These are phyloP conservation scores for Phoenix dactylifera DNA, from an alignment of 176 grass and related monocot species.

Conservation along the genomic window DNA sequence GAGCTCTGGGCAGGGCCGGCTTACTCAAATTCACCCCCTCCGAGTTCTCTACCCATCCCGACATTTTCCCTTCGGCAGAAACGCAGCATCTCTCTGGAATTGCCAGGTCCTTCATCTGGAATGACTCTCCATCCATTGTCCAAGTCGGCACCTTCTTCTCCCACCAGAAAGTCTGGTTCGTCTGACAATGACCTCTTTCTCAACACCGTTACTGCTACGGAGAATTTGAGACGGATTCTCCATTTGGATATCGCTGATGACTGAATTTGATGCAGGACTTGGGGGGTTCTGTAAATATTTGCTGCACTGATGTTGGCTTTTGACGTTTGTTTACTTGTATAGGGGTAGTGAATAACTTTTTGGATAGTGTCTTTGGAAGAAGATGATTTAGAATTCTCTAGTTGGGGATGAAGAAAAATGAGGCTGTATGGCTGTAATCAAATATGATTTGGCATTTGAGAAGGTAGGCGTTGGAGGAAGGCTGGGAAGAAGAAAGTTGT, in stretches of 20 bases:
- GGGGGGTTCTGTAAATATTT: constrained; percentile 27
- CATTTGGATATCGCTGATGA: constrained; percentile 38
- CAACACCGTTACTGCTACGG: constrained; percentile 44
- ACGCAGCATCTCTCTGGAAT: constrained; percentile 58
- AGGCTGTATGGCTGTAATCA: too few species aligned
- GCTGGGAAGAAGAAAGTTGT: too few species aligned
- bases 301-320: constrained; percentile 12
- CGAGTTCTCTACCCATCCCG: constrained; percentile 79
- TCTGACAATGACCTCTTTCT: constrained; percentile 27
- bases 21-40: constrained; percentile 82
- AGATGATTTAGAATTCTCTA: too few species aligned
- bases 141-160: constrained; percentile 72
- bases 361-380: neutral
- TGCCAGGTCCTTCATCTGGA: constrained; percentile 25
- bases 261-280: constrained; percentile 13
- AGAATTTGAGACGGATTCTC: constrained; percentile 91
- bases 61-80: constrained; percentile 83
- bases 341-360: constrained; percentile 28
- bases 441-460: too few species aligned
- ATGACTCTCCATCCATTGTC: constrained; percentile 31
- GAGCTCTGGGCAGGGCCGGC: constrained; percentile 83
- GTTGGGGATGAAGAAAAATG: too few species aligned
- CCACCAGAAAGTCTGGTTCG: constrained; percentile 25
- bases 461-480: too few species aligned
- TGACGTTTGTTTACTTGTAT: constrained; percentile 4